Evolutionary conservation across 1,284 basidiomycete species (phyloP), one percentile per base, ranked within the genome.

Genomic region (Amylostereum areolatum): DNA sequence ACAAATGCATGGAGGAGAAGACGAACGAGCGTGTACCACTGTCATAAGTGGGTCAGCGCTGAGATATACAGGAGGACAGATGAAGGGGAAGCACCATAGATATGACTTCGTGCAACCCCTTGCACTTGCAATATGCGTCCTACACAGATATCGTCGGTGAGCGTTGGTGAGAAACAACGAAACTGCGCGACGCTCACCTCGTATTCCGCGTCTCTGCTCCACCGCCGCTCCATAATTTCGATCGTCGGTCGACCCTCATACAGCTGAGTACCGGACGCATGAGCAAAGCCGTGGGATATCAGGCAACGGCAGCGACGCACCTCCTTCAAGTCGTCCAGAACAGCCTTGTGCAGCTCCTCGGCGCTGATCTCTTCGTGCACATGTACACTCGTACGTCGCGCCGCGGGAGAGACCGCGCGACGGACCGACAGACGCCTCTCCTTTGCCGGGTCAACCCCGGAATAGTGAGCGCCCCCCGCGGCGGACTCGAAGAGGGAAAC

Each of bases 21-120:
- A 61, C 73, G 41, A 54, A 82, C 81, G 70, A 85, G 65, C 10
- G 75, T 77, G 66, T 77, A 84, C 77, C 78, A 83, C 73, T 85
- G 62, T 30, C 30, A 33, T 29, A 37, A 27, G 5, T 4, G 10
- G 3, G 43, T 51, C n/a, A 46, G 34, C 28, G 34, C 9, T 9
- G 34, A 35, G n/a, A n/a, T 24, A 47, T 30, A 24, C 34, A 3
- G 28, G 40, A 33, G 35, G 46, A 37, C 3, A 47, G 30, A 34
- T 29, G 47, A 45, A 36, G 31, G n/a, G 18, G 36, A 34, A 11
- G 53, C 54, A 77, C 79, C 70, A 79, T 79, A 18, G 81, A 66
- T 24, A 73, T 74, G 59, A 78, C 80, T 58, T 84, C 71, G 30
- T 65, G 57, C 50, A 71, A 74, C 3, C 81, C 81, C 42, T 69